A percentile compares a stretch with the other conserved stretches of the same genome.
Evolutionary conservation across 2,329 filamentous ascomycete genomes (phyloP).

Genomic region (Seiridium cupressi): DNA sequence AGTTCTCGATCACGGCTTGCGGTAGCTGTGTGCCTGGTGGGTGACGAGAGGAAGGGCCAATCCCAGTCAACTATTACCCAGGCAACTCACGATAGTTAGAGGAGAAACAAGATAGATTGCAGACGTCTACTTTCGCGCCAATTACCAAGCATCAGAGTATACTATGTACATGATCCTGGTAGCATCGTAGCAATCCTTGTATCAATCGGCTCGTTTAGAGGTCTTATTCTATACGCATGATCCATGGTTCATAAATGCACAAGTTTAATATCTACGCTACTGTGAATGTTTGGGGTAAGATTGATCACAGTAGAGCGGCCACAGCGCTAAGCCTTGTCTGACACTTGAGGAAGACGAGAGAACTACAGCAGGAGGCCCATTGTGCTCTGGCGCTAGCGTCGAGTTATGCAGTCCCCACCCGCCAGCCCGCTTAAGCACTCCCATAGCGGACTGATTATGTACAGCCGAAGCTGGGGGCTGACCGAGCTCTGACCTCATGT

Average conservation of each 20-base stretch:
- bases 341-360: neutral
- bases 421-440: neutral
- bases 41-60: neutral
- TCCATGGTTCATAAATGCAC: too few species aligned
- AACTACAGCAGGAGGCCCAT: neutral
- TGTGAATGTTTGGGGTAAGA: too few species aligned
- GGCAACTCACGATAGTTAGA: neutral
- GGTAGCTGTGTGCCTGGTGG: neutral
- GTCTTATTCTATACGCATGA: too few species aligned
- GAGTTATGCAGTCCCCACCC: neutral
- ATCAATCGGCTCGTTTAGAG: too few species aligned
- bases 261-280: too few species aligned
- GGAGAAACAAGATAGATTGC: too few species aligned
- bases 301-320: neutral
- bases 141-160: too few species aligned
- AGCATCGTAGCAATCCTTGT: too few species aligned
- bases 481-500: constrained; percentile 11
- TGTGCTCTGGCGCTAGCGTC: neutral
- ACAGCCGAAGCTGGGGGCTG: neutral
- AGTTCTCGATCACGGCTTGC: neutral
- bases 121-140: too few species aligned
- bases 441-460: neutral
- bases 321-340: neutral
- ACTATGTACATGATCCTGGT: too few species aligned
- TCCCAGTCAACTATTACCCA: too few species aligned